A percentile compares a stretch with the other conserved stretches of the same genome.
phyloP scores from a whole-genome alignment of 2,329 filamentous ascomycete genomes.

The Immersiporthe knoxdaviesiana region DNA sequence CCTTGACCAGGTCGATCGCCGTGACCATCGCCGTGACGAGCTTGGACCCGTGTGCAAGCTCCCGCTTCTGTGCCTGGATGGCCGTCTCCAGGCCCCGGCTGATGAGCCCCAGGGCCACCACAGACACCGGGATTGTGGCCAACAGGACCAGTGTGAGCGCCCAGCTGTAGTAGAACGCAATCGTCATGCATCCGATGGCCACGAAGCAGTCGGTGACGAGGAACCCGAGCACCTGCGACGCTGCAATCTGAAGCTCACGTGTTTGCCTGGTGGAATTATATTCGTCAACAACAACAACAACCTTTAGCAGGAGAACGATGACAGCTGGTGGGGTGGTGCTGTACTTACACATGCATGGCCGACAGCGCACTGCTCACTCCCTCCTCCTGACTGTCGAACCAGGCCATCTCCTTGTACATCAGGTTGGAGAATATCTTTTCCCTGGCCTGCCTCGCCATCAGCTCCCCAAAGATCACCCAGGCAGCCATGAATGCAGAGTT shows the following conservation, averaged over 20 bases:
- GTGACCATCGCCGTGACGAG: conserved; percentile 69
- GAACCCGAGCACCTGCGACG: conserved; percentile 78
- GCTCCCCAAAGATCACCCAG: conserved; percentile 80
- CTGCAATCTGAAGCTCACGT: conserved; percentile 78
- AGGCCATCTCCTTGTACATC: conserved; percentile 73
- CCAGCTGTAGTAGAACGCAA: conserved; percentile 84
- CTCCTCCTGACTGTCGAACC: conserved; percentile 77
- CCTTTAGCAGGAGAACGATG: background rate
- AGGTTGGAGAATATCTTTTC: conserved; percentile 68
- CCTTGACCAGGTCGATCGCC: conserved; percentile 84
- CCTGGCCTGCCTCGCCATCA: conserved; percentile 72
- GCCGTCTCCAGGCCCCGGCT: conserved; percentile 65
- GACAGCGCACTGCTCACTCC: conserved; percentile 74
- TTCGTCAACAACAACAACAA: background rate
- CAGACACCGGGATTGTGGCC: conserved; percentile 70
- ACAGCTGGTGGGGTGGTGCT: background rate
- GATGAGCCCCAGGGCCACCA: conserved; percentile 61
- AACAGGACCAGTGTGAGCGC: conserved; percentile 80
- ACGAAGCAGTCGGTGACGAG: conserved; percentile 67
- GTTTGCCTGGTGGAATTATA: conserved; percentile 66
- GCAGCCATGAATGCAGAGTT: conserved; percentile 68
- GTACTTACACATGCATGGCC: conserved; percentile 71
- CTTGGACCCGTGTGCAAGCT: conserved; percentile 73
- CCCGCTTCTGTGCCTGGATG: conserved; percentile 69
- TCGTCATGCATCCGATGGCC: conserved; percentile 64